Evolutionary conservation across 768 basidiomycete species (phyloP).

Genomic region (Termitomyces sp.): DNA sequence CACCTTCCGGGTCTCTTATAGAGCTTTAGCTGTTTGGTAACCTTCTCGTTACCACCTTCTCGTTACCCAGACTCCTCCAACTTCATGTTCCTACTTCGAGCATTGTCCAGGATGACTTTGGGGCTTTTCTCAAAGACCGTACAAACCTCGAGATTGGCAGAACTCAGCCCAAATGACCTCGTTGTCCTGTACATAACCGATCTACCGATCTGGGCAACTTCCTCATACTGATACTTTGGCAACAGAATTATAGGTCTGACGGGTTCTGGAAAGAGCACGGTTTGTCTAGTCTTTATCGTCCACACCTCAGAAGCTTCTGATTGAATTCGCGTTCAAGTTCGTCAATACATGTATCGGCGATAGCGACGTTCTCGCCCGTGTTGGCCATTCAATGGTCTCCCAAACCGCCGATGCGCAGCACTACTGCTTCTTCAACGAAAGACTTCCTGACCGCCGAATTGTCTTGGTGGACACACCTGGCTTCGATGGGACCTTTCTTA

Average conservation of each 20-base stretch:
- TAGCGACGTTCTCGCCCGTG: neutral
- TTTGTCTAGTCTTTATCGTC: neutral
- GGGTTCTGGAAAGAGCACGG: conserved; percentile 14
- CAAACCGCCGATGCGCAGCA: neutral
- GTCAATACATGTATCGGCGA: neutral
- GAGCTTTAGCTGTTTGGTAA: too few species aligned
- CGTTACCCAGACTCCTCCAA: too few species aligned
- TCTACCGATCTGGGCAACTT: neutral
- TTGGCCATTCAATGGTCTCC: neutral
- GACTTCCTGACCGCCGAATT: conserved; percentile 2
- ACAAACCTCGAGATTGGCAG: neutral
- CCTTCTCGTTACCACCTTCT: too few species aligned
- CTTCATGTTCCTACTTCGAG: too few species aligned
- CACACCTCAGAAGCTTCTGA: neutral
- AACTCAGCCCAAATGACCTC: neutral
- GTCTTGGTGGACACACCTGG: conserved; percentile 17
- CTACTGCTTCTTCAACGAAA: neutral
- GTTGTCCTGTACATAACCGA: neutral
- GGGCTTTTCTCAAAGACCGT: too few species aligned
- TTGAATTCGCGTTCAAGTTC: neutral
- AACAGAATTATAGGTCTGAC: conserved; percentile 7
- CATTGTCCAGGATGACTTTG: too few species aligned
- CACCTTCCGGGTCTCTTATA: too few species aligned
- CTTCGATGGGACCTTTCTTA: conserved; percentile 12
- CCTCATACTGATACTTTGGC: neutral